Evolutionary conservation across 495 filamentous ascomycete genomes (phyloP).

Genomic region (Podospora pseudoanserina): DNA sequence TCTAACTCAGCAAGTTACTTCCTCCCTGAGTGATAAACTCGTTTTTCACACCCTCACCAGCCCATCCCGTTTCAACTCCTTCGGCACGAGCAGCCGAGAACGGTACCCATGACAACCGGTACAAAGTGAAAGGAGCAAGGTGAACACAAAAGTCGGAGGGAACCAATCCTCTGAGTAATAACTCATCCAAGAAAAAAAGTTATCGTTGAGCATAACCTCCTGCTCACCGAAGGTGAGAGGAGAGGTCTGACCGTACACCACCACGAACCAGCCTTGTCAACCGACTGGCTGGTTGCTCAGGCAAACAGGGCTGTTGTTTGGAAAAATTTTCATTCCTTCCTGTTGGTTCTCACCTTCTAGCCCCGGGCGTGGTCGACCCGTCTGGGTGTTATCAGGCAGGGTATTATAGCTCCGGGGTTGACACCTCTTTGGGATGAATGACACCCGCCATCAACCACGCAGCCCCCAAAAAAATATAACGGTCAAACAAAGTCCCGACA

Average conservation of each 20-base stretch:
- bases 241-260: not conserved
- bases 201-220: not conserved
- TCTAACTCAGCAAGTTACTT: not conserved
- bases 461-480: not conserved
- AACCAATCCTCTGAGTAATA: not conserved
- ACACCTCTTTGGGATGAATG: not conserved
- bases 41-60: not conserved
- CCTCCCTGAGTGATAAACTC: not conserved
- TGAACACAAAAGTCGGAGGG: not conserved
- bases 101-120: not conserved
- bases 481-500: not conserved
- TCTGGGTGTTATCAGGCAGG: not conserved
- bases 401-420: not conserved
- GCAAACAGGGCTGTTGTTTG: not conserved
- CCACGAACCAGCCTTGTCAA: not conserved
- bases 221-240: not conserved
- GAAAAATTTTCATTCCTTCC: not conserved
- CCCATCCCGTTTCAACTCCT: not conserved
- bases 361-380: not conserved
- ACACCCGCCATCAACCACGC: not conserved
- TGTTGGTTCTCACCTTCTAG: not conserved
- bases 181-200: not conserved
- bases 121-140: not conserved
- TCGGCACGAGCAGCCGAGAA: not conserved
- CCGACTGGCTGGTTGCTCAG: not conserved